phyloP scores from a whole-genome alignment of 2,329 filamentous ascomycete genomes.

The Leptosphaerulina australis region DNA sequence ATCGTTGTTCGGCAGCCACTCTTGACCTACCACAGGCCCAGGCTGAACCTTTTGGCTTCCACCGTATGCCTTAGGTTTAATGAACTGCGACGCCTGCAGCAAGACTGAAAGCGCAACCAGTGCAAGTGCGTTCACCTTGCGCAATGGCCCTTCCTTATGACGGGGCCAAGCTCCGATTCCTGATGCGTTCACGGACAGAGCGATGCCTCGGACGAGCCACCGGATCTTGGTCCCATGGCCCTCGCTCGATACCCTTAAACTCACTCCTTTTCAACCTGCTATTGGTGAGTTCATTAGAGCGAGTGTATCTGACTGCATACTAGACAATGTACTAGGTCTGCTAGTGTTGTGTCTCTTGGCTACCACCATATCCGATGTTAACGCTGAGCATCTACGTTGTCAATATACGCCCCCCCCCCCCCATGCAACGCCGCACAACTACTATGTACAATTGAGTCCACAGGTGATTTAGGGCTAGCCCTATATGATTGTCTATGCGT shows the following conservation, averaged over 20 bases:
- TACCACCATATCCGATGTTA: background rate
- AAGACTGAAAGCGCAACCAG: slow-evolving; percentile 6
- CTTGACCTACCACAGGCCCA: background rate
- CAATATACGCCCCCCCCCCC: background rate
- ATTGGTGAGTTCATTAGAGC: slow-evolving; percentile 7
- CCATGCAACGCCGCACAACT: background rate
- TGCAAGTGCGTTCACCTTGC: too few species aligned
- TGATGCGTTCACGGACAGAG: slow-evolving; percentile 15
- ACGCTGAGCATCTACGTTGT: background rate
- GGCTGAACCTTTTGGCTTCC: background rate
- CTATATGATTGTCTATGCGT: background rate
- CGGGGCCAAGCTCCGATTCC: slow-evolving; percentile 4
- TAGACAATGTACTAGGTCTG: background rate
- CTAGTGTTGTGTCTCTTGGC: background rate
- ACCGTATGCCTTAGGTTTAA: background rate
- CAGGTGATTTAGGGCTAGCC: slow-evolving; percentile 5
- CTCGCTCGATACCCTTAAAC: slow-evolving; percentile 22
- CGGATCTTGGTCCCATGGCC: slow-evolving; percentile 32
- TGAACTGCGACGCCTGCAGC: background rate
- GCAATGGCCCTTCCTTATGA: background rate
- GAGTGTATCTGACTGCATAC: background rate
- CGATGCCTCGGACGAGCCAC: slow-evolving; percentile 22
- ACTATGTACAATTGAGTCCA: background rate
- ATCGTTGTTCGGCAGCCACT: background rate
- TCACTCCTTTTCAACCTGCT: background rate